These are phyloP conservation scores for Ballota nigra DNA, from an alignment of 257 asterid genomes.

Conservation along the genomic window DNA sequence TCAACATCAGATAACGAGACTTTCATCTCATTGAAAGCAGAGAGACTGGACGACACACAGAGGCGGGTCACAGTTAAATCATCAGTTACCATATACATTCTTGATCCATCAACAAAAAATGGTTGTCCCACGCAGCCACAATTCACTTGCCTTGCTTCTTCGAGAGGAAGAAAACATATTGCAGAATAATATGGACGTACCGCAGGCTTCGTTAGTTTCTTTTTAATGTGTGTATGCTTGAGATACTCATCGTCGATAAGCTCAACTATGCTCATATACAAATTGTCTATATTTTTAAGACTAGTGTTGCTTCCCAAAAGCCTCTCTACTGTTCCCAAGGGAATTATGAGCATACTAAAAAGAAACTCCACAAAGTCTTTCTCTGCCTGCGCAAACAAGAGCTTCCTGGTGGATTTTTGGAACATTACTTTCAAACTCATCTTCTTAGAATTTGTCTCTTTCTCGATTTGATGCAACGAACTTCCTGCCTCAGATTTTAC, in stretches of 20 bases:
- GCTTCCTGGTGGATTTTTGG: constrained; percentile 12
- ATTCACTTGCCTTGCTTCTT: too few species aligned
- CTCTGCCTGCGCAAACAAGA: constrained; percentile 22
- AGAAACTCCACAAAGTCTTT: constrained; percentile 24
- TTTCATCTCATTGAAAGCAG: background rate
- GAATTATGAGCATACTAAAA: constrained; percentile 16
- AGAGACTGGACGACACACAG: background rate
- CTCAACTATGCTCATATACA: constrained; percentile 1
- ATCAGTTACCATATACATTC: constrained; percentile 14
- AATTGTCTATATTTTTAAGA: constrained; percentile 21
- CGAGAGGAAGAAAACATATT: background rate
- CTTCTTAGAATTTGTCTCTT: background rate
- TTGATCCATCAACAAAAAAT: background rate
- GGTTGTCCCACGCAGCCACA: too few species aligned
- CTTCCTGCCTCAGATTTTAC: background rate
- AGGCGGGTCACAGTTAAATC: constrained; percentile 13
- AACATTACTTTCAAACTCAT: constrained; percentile 15
- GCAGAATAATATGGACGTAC: background rate
- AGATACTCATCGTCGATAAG: background rate
- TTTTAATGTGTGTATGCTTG: background rate
- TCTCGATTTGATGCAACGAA: background rate
- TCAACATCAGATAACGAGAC: background rate
- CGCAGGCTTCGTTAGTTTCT: constrained; percentile 8
- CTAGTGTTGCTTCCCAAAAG: constrained; percentile 14
- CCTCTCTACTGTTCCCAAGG: constrained; percentile 16